Conservation (phyloP, 371 early-diverging fungal species). For the Thermomucor indicae-seudaticae region DNA sequence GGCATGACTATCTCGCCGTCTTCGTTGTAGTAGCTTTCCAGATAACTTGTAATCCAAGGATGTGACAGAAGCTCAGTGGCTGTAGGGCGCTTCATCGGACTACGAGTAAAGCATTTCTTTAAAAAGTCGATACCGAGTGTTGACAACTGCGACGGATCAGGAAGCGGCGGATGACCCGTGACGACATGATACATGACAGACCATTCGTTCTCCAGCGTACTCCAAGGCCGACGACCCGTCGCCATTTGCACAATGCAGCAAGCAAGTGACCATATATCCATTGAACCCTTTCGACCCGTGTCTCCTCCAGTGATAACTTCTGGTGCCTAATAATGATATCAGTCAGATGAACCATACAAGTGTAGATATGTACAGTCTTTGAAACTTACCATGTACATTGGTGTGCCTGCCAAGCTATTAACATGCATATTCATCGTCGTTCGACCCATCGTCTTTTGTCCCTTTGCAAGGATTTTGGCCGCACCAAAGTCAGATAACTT, state of each 20-base stretch:
- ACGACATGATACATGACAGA: constrained; percentile 87
- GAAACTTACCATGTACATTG: constrained; percentile 87
- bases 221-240: constrained; percentile 91
- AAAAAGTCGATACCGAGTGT: constrained; percentile 72
- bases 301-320: constrained; percentile 89
- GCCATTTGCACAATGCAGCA: constrained; percentile 96
- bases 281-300: constrained; percentile 71
- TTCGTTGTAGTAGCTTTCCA: constrained; percentile 28
- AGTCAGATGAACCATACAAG: not conserved
- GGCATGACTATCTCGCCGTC: constrained; percentile 2
- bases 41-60: constrained; percentile 62
- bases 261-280: constrained; percentile 95
- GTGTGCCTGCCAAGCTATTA: constrained; percentile 85
- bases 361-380: not conserved
- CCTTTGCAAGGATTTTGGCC: constrained; percentile 79
- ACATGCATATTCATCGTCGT: constrained; percentile 57
- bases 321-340: constrained; percentile 72
- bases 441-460: constrained; percentile 70
- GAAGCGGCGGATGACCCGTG: constrained; percentile 70
- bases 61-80: constrained; percentile 74
- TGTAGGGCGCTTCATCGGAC: constrained; percentile 69
- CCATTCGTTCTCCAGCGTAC: constrained; percentile 90
- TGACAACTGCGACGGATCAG: constrained; percentile 61
- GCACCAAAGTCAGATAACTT: constrained; percentile 92
- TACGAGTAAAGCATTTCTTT: constrained; percentile 73